Evolutionary conservation across 2,329 filamentous ascomycete species (phyloP).

Genomic region (Penicillium sp.): DNA sequence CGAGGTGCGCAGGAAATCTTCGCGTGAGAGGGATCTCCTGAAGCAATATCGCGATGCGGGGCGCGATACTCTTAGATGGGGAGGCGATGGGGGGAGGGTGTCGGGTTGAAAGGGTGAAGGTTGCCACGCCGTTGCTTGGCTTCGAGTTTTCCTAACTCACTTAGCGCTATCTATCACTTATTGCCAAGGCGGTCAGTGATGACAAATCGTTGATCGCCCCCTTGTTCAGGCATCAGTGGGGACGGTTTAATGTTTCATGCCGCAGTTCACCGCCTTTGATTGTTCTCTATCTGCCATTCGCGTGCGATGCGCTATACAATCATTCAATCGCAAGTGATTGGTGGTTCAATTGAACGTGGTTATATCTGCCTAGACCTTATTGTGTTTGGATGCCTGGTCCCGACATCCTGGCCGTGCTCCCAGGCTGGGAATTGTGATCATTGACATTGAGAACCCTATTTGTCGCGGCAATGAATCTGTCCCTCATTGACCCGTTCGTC

Average conservation of each 20-base stretch:
- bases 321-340: not conserved
- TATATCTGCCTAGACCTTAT: not conserved
- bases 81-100: constrained; percentile 30
- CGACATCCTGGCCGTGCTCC: constrained; percentile 22
- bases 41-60: constrained; percentile 40
- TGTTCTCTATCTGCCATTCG: constrained; percentile 1
- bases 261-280: constrained; percentile 10
- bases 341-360: not conserved
- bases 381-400: constrained; percentile 25
- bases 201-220: constrained; percentile 1
- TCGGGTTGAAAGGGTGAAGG: constrained; percentile 41
- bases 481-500: constrained; percentile 65
- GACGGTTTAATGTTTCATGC: constrained; percentile 7
- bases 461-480: constrained; percentile 58
- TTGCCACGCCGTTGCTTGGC: constrained; percentile 39
- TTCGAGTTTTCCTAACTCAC: constrained; percentile 37
- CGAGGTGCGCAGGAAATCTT: constrained; percentile 22
- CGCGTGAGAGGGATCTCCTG: constrained; percentile 23
- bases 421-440: constrained; percentile 21
- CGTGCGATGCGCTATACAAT: constrained; percentile 1
- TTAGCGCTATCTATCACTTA: constrained; percentile 23
- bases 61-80: constrained; percentile 38
- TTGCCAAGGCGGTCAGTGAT: constrained; percentile 3
- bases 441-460: not conserved
- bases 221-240: constrained; percentile 2